Evolutionary conservation across 2,329 filamentous ascomycete genomes (phyloP).

Genomic region (Fusarium mangiferae): DNA sequence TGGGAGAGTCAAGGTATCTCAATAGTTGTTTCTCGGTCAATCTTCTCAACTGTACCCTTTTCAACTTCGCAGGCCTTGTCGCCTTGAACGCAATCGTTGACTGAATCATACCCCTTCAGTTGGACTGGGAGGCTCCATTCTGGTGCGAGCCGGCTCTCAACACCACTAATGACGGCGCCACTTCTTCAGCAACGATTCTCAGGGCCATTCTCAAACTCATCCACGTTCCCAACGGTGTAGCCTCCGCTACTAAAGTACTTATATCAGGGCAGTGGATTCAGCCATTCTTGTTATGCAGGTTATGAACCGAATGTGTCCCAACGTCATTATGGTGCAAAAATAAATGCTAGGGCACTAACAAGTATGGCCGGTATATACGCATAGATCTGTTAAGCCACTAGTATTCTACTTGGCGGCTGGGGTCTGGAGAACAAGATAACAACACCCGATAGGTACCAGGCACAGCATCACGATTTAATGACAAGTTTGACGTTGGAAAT

Average conservation of each 20-base stretch:
- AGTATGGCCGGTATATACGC: accelerated
- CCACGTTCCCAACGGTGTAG: background rate
- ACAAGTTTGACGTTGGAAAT: background rate
- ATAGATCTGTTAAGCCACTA: background rate
- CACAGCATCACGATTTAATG: accelerated
- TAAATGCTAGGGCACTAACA: background rate
- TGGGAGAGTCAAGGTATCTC: no score
- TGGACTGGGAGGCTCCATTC: background rate
- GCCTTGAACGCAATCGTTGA: background rate
- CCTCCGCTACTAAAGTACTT: background rate
- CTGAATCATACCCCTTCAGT: background rate
- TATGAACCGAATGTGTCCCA: no score
- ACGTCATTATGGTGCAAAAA: background rate
- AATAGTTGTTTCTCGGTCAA: background rate
- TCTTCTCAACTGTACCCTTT: background rate
- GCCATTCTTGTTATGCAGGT: no score
- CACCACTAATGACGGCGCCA: background rate
- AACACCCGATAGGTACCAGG: no score
- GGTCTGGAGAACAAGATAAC: no score
- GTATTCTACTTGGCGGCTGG: accelerated
- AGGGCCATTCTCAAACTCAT: background rate
- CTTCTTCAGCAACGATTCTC: background rate
- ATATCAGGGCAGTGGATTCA: background rate
- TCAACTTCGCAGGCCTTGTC: background rate
- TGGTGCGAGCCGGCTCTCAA: background rate